Base-by-base conservation (phyloP, 2,329 filamentous ascomycete species). In the Ascochyta rabiei region DNA sequence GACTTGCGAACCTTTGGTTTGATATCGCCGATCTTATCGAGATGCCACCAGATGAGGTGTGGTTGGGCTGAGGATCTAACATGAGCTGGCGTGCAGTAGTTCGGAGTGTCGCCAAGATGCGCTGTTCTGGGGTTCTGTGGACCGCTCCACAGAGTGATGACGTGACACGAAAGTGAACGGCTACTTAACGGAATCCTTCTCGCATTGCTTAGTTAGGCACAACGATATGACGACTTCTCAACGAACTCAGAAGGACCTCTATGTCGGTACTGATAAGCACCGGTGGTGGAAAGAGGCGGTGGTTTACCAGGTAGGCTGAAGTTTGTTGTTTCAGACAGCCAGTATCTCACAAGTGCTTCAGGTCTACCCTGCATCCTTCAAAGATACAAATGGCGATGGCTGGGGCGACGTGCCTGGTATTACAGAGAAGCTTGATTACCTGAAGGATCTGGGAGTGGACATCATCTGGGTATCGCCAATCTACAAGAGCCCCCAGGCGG, bases 241-340 rank as follows among this genome's bases (percentile, higher is more conserved):
- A 18, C 28, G 24, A 24, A 28, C 34, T 23, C 46, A 56, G 33
- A 67, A 66, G 31, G 60, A 65, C 16, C 48, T 73, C 2, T 70
- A 68, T 40, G 69, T 73, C 21, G 69, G 70, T 8, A 66, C 63
- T 2, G 70, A 74, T 47, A 72, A 70, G 44, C 70, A 74, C 48
- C 48, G 57, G 23, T 86, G 84, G 84, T 86, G 84, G 84, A 85
- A 86, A 61, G 83, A 86, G 66, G 80, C 80, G 45, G 78, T 81
- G 6, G 81, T 86, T 8, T 87, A 87, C 63, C 83, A 86, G 60
- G 69, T 72, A 53, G 19, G 53, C 0, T 15, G 30, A 35, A 24
- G 43, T 4, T 6, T 4, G 1, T 18, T 33, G 23, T 4, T n/a
- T 13, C 8, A 6, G 2, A 46, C 19, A 23, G 21, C 26, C 19